phyloP scores from a whole-genome alignment of 768 basidiomycete species.

The Termitomyces sp. region DNA sequence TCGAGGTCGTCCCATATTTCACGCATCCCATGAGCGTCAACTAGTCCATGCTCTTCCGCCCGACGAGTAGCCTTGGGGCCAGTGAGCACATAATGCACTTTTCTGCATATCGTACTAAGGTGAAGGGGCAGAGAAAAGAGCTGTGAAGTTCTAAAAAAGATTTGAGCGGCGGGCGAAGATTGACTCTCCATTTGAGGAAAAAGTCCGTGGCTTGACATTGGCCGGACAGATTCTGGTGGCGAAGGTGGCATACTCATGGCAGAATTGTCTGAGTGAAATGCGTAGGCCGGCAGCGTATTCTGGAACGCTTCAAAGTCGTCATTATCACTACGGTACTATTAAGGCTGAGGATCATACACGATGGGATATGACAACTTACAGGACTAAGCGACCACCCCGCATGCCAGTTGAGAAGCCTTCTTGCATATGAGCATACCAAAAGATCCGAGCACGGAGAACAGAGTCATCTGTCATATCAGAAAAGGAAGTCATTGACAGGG shows the following conservation, averaged over 20 bases:
- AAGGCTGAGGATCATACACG: neutral
- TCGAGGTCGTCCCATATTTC: constrained; percentile 86
- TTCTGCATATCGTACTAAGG: constrained; percentile 72
- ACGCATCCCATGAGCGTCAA: constrained; percentile 62
- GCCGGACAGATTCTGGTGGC: constrained; percentile 11
- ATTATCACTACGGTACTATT: constrained; percentile 41
- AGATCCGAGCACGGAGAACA: constrained; percentile 68
- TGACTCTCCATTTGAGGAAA: constrained; percentile 6
- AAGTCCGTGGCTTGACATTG: constrained; percentile 13
- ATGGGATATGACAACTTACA: constrained; percentile 44
- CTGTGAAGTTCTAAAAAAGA: constrained; percentile 51
- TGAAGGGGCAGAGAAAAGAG: constrained; percentile 68
- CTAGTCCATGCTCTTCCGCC: constrained; percentile 42
- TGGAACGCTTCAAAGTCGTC: constrained; percentile 79
- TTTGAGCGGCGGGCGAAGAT: constrained; percentile 23
- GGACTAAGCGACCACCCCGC: constrained; percentile 74
- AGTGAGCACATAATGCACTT: constrained; percentile 74
- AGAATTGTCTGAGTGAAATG: constrained; percentile 21
- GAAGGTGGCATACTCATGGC: constrained; percentile 9
- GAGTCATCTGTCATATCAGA: constrained; percentile 55
- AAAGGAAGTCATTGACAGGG: constrained; percentile 27
- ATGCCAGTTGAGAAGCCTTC: constrained; percentile 82
- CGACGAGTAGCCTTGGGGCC: constrained; percentile 67
- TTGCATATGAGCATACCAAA: constrained; percentile 86
- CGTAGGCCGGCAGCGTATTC: constrained; percentile 45